Base-by-base conservation (phyloP, 1,284 basidiomycete species). In the Heterobasidion occidentale region DNA sequence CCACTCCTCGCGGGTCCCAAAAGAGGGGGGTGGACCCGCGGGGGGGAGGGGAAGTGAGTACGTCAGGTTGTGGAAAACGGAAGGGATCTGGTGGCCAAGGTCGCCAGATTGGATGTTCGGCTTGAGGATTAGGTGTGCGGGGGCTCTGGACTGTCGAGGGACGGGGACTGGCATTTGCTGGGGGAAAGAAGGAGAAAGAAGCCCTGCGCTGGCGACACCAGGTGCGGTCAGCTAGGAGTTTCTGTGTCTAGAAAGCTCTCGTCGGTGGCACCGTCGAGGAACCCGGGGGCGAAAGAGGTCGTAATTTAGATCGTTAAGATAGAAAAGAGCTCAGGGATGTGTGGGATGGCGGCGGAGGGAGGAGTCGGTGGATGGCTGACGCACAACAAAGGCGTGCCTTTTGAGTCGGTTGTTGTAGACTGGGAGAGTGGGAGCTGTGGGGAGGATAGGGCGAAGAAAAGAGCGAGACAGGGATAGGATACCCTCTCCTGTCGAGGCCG, bases 361-460 rank as follows among this genome's bases (percentile, higher is more conserved):
- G 68, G 73, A 59, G 65, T 66, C 63, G 66, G 69, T 53, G 46
- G 61, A 61, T 86, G 88, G 87, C 87, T 76, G 77, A 90, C 88
- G 88, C 88, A 77, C 88, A 90, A 77, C 84, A 78, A 90, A 90
- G 88, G 88, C 88, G 88, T 90, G 88, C 88, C 87, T 89, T 90
- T 90, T 90, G 68, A 20, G 47, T 49, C 15, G 47, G 15, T 60
- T 53, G 5, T 53, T 35, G 5, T 36, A 45, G 51, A 35, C 38
- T 49, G 36, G 52, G n/a, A 48, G 55, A 50, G 52, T 54, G 52
- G 46, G 51, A 46, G 49, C 45, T 38, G 36, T 59, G 53, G 42
- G 52, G 59, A 58, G 67, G 67, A 66, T 66, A 64, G 63, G 66
- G 64, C 57, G 67, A 57, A 63, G 62, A 51, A 60, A 56, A 58